These are phyloP conservation scores for Yamadazyma epiphylla DNA, from an alignment of 1,139 yeast species.

Conservation along the genomic window DNA sequence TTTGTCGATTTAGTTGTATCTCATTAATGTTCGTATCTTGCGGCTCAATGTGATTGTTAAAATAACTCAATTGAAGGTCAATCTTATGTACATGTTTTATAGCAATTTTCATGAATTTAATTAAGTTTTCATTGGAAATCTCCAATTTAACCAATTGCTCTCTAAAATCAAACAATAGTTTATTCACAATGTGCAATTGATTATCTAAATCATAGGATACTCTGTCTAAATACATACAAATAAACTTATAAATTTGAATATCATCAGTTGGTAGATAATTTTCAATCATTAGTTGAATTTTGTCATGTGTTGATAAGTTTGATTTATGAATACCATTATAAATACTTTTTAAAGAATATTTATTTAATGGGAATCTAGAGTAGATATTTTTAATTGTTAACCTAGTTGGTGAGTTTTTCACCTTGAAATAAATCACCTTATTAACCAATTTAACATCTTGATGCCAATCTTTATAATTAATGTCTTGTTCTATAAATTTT, in stretches of 20 bases:
- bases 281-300: slow-evolving; percentile 5
- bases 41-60: slow-evolving; percentile 1
- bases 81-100: slow-evolving; percentile 4
- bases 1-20: slow-evolving; percentile 2
- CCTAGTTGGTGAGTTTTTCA: slow-evolving; percentile 5
- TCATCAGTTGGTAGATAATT: slow-evolving; percentile 5
- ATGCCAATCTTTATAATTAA: slow-evolving; percentile 27
- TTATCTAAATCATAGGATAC: slow-evolving; percentile 3
- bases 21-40: background rate
- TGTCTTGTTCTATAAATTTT: slow-evolving; percentile 31
- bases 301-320: slow-evolving; percentile 1
- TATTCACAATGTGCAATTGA: slow-evolving; percentile 2
- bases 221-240: slow-evolving; percentile 5
- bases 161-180: slow-evolving; percentile 7
- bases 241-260: slow-evolving; percentile 3
- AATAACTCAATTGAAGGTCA: slow-evolving; percentile 6
- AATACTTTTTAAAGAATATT: slow-evolving; percentile 3
- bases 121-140: slow-evolving; percentile 3
- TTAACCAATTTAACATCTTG: slow-evolving; percentile 26
- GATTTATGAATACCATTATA: slow-evolving; percentile 5
- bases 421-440: slow-evolving; percentile 24
- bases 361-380: slow-evolving; percentile 1
- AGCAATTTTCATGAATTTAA: slow-evolving; percentile 5
- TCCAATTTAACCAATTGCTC: slow-evolving; percentile 1
- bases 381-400: slow-evolving; percentile 2